phyloP scores from a whole-genome alignment of 768 basidiomycete species.

The Podaxis sp. region DNA sequence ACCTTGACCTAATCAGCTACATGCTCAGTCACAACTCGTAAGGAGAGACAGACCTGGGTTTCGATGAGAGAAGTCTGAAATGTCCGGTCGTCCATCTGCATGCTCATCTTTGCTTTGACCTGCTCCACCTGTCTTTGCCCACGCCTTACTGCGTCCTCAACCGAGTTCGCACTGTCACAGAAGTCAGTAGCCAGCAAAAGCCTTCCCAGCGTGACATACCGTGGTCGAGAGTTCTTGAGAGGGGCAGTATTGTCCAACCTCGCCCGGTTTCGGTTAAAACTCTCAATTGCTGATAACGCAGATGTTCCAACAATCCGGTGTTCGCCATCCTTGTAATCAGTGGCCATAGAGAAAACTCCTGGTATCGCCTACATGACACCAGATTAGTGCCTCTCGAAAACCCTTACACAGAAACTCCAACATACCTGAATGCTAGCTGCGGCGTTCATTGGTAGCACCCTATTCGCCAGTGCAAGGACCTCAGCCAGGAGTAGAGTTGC shows the following conservation, averaged over 20 bases:
- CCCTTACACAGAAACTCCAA: background rate
- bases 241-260: conserved; percentile 54
- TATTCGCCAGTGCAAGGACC: conserved; percentile 82
- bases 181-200: background rate
- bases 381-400: background rate
- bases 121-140: conserved; percentile 91
- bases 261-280: conserved; percentile 85
- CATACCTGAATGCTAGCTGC: conserved; percentile 83
- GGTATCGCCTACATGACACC: conserved; percentile 64
- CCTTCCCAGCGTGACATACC: conserved; percentile 35
- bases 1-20: conserved; percentile 43
- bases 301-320: conserved; percentile 81
- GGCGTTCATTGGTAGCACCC: conserved; percentile 73
- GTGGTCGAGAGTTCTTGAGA: conserved; percentile 54
- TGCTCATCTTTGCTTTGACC: conserved; percentile 80
- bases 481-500: conserved; percentile 91
- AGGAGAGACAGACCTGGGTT: conserved; percentile 57
- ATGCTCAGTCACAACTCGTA: background rate
- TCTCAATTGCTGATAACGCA: conserved; percentile 84
- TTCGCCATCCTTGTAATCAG: conserved; percentile 71
- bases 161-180: conserved; percentile 59
- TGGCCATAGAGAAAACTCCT: conserved; percentile 78
- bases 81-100: conserved; percentile 93
- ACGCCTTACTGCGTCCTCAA: conserved; percentile 82
- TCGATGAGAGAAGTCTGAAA: conserved; percentile 85